Evolutionary conservation across 202 grass and related monocot species (phyloP).

Genomic region (Alloteropsis angusta): DNA sequence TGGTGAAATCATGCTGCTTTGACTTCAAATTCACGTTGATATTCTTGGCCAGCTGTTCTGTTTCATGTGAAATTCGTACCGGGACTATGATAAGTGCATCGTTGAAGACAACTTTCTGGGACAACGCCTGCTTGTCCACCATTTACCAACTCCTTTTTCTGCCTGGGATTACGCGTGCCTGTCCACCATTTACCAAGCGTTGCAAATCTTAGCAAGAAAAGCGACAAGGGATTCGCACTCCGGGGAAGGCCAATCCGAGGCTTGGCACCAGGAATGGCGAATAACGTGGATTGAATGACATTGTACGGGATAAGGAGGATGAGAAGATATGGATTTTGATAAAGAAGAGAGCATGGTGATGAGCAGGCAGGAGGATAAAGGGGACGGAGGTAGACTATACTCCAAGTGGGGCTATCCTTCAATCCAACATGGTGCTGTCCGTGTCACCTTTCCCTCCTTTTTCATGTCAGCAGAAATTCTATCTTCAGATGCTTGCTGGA

Average conservation of each 20-base stretch:
- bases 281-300: slow-evolving; percentile 1
- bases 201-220: slow-evolving; percentile 17
- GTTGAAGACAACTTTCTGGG: background rate
- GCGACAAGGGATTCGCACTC: background rate
- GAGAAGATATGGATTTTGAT: slow-evolving; percentile 11
- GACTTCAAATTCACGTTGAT: background rate
- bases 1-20: background rate
- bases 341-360: background rate
- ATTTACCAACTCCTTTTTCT: background rate
- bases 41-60: background rate
- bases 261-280: background rate
- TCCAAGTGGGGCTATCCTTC: slow-evolving; percentile 12
- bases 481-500: slow-evolving; percentile 34
- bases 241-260: background rate
- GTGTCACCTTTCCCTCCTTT: slow-evolving; percentile 28
- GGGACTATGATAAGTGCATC: background rate
- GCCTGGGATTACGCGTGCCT: background rate
- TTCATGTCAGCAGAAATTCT: slow-evolving; percentile 16
- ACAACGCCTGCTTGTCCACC: background rate
- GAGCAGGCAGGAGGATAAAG: slow-evolving; percentile 9
- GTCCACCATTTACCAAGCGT: background rate
- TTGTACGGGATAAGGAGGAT: slow-evolving; percentile 9
- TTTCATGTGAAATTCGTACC: background rate
- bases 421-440: slow-evolving; percentile 28
- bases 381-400: background rate